Conservation (phyloP, 805 yeast genomes). For the Myxozyma kluyveri region DNA sequence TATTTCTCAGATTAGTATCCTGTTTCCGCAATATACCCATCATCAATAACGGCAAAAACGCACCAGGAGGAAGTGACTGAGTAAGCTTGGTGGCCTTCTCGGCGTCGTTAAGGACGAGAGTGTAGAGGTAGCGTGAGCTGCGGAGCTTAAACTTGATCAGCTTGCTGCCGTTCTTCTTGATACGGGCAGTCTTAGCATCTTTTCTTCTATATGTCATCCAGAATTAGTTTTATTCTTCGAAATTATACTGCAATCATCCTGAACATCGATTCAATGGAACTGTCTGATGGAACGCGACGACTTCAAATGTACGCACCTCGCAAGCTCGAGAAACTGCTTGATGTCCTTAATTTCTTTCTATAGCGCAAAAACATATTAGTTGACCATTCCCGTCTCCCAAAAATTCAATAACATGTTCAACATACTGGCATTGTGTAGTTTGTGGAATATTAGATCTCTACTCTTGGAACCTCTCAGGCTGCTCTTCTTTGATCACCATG, state of each 20-base stretch:
- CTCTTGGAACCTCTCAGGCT: no score
- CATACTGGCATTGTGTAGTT: conserved; percentile 17
- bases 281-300: background rate
- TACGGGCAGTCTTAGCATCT: conserved; percentile 89
- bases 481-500: background rate
- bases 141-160: conserved; percentile 99
- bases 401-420: no score
- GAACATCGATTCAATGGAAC: background rate
- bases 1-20: background rate
- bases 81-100: conserved; percentile 96
- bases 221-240: background rate
- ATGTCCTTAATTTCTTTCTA: conserved; percentile 84
- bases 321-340: conserved; percentile 94
- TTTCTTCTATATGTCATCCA: conserved; percentile 52
- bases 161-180: conserved; percentile 89
- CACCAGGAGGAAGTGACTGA: conserved; percentile 90
- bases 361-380: background rate
- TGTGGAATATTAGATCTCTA: conserved; percentile 3
- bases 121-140: conserved; percentile 92
- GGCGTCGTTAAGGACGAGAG: conserved; percentile 91
- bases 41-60: background rate
- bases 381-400: background rate
- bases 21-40: background rate
- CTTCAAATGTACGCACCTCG: conserved; percentile 31
- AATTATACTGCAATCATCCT: no score